These are phyloP conservation scores for Borealophlyctis nickersoniae DNA, from an alignment of 192 early-diverging fungal genomes.

Conservation along the genomic window DNA sequence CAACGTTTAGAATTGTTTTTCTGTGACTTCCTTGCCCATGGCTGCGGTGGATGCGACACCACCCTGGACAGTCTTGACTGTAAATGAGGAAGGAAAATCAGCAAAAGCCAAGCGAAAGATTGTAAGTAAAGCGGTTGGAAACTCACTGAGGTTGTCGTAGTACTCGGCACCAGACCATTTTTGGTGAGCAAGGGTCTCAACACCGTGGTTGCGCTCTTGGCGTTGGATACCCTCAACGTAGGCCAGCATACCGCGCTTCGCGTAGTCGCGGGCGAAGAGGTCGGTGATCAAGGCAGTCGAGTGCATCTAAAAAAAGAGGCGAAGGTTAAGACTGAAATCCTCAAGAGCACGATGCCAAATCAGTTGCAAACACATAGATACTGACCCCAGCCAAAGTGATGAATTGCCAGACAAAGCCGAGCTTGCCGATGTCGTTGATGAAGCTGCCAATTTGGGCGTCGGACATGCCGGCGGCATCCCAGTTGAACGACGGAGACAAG, in stretches of 20 bases:
- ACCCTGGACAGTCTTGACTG: slow-evolving; percentile 85
- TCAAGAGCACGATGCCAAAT: no score
- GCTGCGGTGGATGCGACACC: slow-evolving; percentile 92
- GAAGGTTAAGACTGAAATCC: no score
- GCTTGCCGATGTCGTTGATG: slow-evolving; percentile 75
- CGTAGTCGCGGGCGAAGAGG: slow-evolving; percentile 84
- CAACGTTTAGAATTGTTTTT: slow-evolving; percentile 43
- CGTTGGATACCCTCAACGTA: slow-evolving; percentile 92
- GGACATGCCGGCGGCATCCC: slow-evolving; percentile 92
- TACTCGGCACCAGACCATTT: slow-evolving; percentile 93
- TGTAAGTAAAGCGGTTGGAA: neutral
- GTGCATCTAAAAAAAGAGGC: slow-evolving; percentile 61
- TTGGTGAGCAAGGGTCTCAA: slow-evolving; percentile 92
- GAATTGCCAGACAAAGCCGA: slow-evolving; percentile 98
- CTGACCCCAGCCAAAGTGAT: slow-evolving; percentile 86
- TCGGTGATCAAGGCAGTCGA: slow-evolving; percentile 83
- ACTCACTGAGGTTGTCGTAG: slow-evolving; percentile 72
- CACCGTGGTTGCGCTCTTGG: slow-evolving; percentile 81
- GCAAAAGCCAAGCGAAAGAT: slow-evolving; percentile 1
- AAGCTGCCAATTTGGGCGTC: slow-evolving; percentile 86
- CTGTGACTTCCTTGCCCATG: slow-evolving; percentile 79
- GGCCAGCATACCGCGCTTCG: slow-evolving; percentile 86
- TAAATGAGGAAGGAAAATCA: neutral
- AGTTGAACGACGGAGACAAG: slow-evolving; percentile 96
- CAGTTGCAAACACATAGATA: slow-evolving; percentile 10